Base-by-base conservation (phyloP, 306 rosid genomes). In the Spatholobus suberectus region DNA sequence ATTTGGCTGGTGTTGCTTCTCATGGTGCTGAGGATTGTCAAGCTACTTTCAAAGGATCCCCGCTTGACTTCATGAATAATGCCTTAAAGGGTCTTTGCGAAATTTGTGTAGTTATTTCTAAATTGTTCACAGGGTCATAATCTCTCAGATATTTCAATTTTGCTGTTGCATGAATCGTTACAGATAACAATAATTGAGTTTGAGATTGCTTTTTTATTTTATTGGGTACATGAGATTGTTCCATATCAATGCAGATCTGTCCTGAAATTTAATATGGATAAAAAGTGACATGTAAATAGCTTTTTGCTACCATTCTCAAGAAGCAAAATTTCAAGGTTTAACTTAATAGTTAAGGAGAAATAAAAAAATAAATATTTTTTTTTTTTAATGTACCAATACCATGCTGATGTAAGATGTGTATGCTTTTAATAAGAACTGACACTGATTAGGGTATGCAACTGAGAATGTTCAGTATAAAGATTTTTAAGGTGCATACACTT, bases 21-120 rank as follows among this genome's bases (percentile, higher is more conserved):
- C 76, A 51, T 49, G 61, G 44, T 32, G 87, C 87, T n/a, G 8
- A 66, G 58, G 75, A 86, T 38, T 88, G 91, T 82, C 78, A 82
- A 76, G 76, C 41, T 2, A 32, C 74, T 63, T 26, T 75, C 66
- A 75, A 75, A 55, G 79, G 79, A 49, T 75, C 79, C 47, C 49
- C 75, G 0, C 68, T 86, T 5, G 15, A 73, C 24, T 66, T 70
- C 57, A 75, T 78, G 81, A 88, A 87, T 20, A 61, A 38, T 27
- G 84, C 47, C 37, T 70, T 86, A 10, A 81, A 59, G 70, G 79
- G 78, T 27, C 83, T 90, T 43, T 85, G 89, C 66, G 85, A 90
- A 82, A 87, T 90, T 70, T 88, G 92, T 79, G 70, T 67, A 1
- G 88, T 46, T 46, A 70, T 88, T n/a, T 87, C 92, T 57, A 72